Evolutionary conservation across 139 green algal genomes (phyloP).

Genomic region (Desmodesmus armatus): DNA sequence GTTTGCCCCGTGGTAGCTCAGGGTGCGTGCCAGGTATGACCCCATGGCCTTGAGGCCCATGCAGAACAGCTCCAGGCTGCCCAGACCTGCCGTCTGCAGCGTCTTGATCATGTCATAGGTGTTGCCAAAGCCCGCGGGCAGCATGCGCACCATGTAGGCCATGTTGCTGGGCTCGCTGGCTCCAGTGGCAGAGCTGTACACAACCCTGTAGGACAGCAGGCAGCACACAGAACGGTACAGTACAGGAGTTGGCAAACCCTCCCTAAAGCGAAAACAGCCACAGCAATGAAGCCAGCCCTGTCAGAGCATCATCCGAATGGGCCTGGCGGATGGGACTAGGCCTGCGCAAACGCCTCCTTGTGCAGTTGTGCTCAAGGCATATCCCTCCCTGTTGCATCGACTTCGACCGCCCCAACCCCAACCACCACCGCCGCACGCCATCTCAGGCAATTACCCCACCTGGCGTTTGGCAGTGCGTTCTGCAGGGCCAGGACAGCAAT

Average conservation of each 20-base stretch:
- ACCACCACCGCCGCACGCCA: background rate
- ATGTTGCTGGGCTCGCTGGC: slow-evolving; percentile 90
- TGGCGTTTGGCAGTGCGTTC: slow-evolving; percentile 81
- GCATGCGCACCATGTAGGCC: slow-evolving; percentile 90
- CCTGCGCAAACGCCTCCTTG: no score
- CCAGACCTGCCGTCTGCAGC: slow-evolving; percentile 61
- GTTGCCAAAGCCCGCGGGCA: slow-evolving; percentile 62
- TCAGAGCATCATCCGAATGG: background rate
- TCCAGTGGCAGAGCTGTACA: slow-evolving; percentile 93
- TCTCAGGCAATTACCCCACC: slow-evolving; percentile 7
- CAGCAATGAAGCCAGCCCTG: no score
- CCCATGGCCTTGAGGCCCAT: slow-evolving; percentile 85
- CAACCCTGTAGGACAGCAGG: slow-evolving; percentile 53
- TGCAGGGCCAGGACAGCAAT: slow-evolving; percentile 83
- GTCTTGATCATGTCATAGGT: slow-evolving; percentile 51
- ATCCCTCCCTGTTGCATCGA: background rate
- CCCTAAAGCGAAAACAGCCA: no score
- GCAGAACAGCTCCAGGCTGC: slow-evolving; percentile 79
- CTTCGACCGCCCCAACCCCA: background rate
- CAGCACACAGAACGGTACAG: no score
- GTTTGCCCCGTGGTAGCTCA: slow-evolving; percentile 82
- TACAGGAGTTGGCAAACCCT: no score
- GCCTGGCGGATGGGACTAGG: background rate
- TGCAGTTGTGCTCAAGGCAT: background rate
- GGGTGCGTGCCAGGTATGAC: slow-evolving; percentile 85